Evolutionary conservation across 1,284 basidiomycete species (phyloP).

Genomic region (Malassezia sp.): DNA sequence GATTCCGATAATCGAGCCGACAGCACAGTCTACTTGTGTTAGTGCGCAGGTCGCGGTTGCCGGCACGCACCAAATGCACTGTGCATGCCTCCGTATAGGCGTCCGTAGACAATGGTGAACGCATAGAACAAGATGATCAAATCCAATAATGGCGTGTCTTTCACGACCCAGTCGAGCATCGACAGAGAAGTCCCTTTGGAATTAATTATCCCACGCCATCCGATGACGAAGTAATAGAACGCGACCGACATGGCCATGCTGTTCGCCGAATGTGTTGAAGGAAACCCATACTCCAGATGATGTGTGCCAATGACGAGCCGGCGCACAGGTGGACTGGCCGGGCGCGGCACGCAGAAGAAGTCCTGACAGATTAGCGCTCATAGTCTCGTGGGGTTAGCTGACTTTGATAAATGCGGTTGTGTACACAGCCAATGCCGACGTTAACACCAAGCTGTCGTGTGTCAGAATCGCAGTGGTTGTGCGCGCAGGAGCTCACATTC

Average conservation of each 20-base stretch:
- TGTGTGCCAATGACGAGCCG: constrained; percentile 54
- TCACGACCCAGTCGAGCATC: neutral
- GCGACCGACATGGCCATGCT: constrained; percentile 64
- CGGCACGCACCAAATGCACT: constrained; percentile 28
- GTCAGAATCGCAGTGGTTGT: too few species aligned
- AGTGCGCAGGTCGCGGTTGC: too few species aligned
- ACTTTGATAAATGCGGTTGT: constrained; percentile 65
- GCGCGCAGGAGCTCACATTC: constrained; percentile 65
- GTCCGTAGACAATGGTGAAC: constrained; percentile 70
- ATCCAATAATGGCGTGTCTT: constrained; percentile 26
- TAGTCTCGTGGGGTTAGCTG: neutral
- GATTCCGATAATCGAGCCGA: constrained; percentile 24
- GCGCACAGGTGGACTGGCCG: constrained; percentile 77
- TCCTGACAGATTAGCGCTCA: constrained; percentile 52
- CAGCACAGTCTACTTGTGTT: constrained; percentile 38
- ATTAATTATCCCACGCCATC: neutral
- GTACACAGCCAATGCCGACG: constrained; percentile 72
- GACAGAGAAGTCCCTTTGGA: neutral
- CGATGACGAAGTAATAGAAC: constrained; percentile 32
- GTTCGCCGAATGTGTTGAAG: constrained; percentile 90
- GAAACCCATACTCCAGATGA: constrained; percentile 66
- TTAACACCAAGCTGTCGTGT: constrained; percentile 47
- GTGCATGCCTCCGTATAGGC: constrained; percentile 58
- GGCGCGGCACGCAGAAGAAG: constrained; percentile 76
- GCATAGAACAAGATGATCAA: constrained; percentile 36